Percentiles rank a stretch among this genome's conserved stretches.
phyloP scores from a whole-genome alignment of 1,284 basidiomycete genomes.

The Fomitopsis schrenkii region DNA sequence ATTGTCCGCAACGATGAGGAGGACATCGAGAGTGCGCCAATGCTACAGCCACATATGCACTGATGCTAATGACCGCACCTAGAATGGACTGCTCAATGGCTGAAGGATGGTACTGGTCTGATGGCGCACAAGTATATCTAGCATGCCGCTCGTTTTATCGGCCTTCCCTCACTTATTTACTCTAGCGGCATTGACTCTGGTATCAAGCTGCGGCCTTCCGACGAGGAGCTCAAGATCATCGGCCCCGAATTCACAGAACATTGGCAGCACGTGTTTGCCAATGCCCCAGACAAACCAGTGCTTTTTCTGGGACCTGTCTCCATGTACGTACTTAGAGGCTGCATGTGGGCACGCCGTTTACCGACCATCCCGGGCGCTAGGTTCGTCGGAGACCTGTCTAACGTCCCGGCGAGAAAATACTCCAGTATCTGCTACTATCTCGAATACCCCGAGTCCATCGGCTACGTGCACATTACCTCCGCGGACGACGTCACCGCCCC shows the following conservation, averaged over 20 bases:
- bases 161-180: background rate
- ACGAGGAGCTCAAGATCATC: slow-evolving; percentile 38
- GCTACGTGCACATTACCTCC: slow-evolving; percentile 40
- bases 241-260: slow-evolving; percentile 39
- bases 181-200: slow-evolving; percentile 40
- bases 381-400: slow-evolving; percentile 23
- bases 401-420: slow-evolving; percentile 26
- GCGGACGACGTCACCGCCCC: slow-evolving; percentile 30
- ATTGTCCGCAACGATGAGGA: slow-evolving; percentile 35
- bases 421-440: slow-evolving; percentile 30
- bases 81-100: slow-evolving; percentile 42
- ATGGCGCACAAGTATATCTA: slow-evolving; percentile 45
- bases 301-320: slow-evolving; percentile 30
- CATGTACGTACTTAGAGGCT: slow-evolving; percentile 13
- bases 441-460: slow-evolving; percentile 22
- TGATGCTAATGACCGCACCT: background rate
- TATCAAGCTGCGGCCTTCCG: slow-evolving; percentile 44
- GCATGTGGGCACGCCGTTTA: background rate
- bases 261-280: slow-evolving; percentile 41
- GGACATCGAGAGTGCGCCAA: slow-evolving; percentile 28
- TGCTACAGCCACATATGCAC: background rate
- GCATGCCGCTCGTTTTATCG: background rate
- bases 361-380: slow-evolving; percentile 10
- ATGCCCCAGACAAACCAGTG: slow-evolving; percentile 46
- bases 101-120: slow-evolving; percentile 38